Evolutionary conservation across 2,329 filamentous ascomycete species (phyloP), one percentile per base, ranked within the genome.

Genomic region (Nemania bipapillata): DNA sequence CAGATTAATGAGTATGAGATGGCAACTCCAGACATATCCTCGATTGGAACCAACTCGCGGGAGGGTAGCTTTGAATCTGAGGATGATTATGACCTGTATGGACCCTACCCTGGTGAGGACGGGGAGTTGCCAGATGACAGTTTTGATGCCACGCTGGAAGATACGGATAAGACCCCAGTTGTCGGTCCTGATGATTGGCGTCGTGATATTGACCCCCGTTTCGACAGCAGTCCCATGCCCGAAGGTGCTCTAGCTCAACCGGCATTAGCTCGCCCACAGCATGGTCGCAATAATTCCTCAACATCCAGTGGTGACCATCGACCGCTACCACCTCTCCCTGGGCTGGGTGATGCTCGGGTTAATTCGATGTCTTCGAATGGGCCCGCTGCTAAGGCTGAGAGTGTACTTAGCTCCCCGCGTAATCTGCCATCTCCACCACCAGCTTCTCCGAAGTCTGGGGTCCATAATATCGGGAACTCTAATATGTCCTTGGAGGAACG

Each of bases 1-100:
- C 92, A 97, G 78, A 87, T 99, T 76, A 97, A 98, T 78, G 96
- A 99, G 81, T 99, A 98, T 79, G 96, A 98, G 81, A 94, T 97
- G 92, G 92, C 93, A 37, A 99, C 96, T 1, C 96, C 96, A 11
- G 96, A 97, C 77, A 88, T 96, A n/a, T 97, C 95, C 1, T 97
- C 94, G 0, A 86, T 96, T 26, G 93, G 92, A 28, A 95, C 92
- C 56, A 94, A 91, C 74, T 98, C 95, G 12, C 91, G 95, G 8
- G 93, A 97, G 77, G 93, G 94, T 49, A 98, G 95, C 82, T 97
- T 92, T 79, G 94, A 97, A 70, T 95, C 93, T 0, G 89, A 92
- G 35, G 91, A 93, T 12, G 89, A 91, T 28, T 90, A 94, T 47
- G 88, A 91, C 28, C 85, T 89, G 52, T 92, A 85, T 50, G 82